phyloP scores from a whole-genome alignment of 768 basidiomycete genomes.

The Trametes coccinea region DNA sequence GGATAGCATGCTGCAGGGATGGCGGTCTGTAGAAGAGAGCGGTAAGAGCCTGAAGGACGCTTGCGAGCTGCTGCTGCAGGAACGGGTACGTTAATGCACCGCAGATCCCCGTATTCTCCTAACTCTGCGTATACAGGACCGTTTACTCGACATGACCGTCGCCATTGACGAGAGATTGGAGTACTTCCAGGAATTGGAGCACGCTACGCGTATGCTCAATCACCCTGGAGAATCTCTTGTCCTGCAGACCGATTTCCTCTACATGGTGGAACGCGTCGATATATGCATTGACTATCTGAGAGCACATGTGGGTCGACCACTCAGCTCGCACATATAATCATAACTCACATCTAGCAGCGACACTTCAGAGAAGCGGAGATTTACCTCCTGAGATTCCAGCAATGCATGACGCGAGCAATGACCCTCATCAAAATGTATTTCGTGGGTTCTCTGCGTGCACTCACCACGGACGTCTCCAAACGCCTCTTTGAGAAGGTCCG shows the following conservation, averaged over 20 bases:
- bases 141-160: conserved; percentile 75
- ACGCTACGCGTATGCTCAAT: conserved; percentile 91
- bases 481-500: conserved; percentile 73
- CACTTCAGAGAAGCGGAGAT: conserved; percentile 92
- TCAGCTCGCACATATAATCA: background rate
- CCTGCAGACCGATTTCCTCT: conserved; percentile 86
- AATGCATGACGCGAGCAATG: conserved; percentile 98
- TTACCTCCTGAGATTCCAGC: conserved; percentile 95
- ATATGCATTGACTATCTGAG: conserved; percentile 91
- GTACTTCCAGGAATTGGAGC: conserved; percentile 94
- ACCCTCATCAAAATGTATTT: conserved; percentile 98
- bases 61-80: conserved; percentile 85
- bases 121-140: conserved; percentile 52
- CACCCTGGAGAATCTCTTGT: conserved; percentile 92
- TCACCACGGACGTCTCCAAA: conserved; percentile 76
- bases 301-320: conserved; percentile 63
- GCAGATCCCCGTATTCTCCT: background rate
- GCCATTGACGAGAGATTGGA: conserved; percentile 79
- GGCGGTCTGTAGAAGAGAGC: conserved; percentile 90
- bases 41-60: conserved; percentile 89
- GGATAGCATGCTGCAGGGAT: conserved; percentile 78
- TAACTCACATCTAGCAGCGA: conserved; percentile 48
- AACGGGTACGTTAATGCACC: conserved; percentile 60
- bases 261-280: conserved; percentile 95
- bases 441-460: conserved; percentile 76